phyloP scores from a whole-genome alignment of 2,329 filamentous ascomycete genomes.

The Trichoderma simmonsii region DNA sequence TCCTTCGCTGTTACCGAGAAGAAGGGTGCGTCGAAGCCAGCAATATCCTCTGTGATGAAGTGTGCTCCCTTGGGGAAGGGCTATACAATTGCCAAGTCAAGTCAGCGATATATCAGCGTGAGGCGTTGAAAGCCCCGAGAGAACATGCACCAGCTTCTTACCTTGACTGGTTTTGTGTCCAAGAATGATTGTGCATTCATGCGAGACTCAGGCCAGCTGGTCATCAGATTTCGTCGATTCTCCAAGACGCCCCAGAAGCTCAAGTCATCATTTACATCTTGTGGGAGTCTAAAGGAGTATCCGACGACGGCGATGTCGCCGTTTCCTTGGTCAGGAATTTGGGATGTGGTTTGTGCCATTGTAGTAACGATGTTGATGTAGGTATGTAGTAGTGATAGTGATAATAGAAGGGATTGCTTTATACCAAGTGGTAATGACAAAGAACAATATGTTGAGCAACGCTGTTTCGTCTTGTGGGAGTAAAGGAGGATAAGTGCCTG shows the following conservation, averaged over 20 bases:
- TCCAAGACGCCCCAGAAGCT: conserved; percentile 36
- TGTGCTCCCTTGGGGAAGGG: background rate
- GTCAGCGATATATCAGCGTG: too few species aligned
- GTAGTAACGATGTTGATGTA: too few species aligned
- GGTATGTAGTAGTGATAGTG: too few species aligned
- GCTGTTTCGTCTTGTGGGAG: too few species aligned
- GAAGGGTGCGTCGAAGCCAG: conserved; percentile 24
- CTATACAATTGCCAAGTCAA: background rate
- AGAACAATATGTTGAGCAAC: too few species aligned
- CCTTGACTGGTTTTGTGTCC: conserved; percentile 10
- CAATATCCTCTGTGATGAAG: conserved; percentile 2
- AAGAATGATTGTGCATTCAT: conserved; percentile 29
- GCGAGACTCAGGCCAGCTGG: conserved; percentile 32
- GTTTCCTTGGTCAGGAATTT: background rate
- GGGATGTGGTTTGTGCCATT: too few species aligned
- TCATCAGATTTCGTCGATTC: conserved; percentile 31
- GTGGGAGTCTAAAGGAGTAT: conserved; percentile 38
- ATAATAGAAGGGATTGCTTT: too few species aligned
- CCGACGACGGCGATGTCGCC: conserved; percentile 35
- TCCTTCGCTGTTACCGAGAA: conserved; percentile 29
- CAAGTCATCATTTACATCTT: conserved; percentile 30
- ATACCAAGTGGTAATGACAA: too few species aligned
- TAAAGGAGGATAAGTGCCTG: too few species aligned
- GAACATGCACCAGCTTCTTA: background rate
- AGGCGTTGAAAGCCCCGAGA: too few species aligned